phyloP scores from a whole-genome alignment of 257 asterid genomes.

The Echium plantagineum region DNA sequence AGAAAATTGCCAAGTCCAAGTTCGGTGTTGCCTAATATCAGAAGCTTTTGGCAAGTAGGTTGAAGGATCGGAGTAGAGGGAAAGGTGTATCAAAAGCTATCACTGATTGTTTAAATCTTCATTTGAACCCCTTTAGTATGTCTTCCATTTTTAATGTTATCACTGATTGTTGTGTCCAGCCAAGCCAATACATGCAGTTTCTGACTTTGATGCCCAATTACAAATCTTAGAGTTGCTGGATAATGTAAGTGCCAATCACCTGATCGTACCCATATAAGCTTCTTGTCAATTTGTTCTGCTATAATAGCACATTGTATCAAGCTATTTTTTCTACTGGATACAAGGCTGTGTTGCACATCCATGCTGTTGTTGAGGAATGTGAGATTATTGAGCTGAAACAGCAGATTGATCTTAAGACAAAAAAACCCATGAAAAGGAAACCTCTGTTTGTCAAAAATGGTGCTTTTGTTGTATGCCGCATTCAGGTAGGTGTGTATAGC shows the following conservation, averaged over 20 bases:
- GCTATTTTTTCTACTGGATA: constrained; percentile 97
- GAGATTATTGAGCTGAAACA: constrained; percentile 71
- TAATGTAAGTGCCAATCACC: constrained; percentile 37
- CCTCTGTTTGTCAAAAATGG: constrained; percentile 84
- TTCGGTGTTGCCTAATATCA: constrained; percentile 65
- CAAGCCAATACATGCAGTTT: constrained; percentile 55
- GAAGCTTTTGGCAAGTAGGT: constrained; percentile 53
- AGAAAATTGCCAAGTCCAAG: constrained; percentile 67
- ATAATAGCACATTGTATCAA: constrained; percentile 21
- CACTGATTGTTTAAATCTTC: background rate
- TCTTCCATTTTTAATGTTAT: background rate
- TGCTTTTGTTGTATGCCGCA: constrained; percentile 62
- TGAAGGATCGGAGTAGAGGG: constrained; percentile 78
- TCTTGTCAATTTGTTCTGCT: background rate
- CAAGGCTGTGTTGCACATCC: constrained; percentile 93
- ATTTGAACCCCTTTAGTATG: too few species aligned
- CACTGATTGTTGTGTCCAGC: constrained; percentile 35
- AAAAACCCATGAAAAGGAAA: constrained; percentile 64
- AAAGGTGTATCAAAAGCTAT: constrained; percentile 65
- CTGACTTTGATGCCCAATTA: constrained; percentile 77
- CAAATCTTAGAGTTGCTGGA: constrained; percentile 90
- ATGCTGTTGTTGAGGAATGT: constrained; percentile 84
- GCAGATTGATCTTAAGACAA: constrained; percentile 80
- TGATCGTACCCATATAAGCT: background rate
- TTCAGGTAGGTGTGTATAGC: constrained; percentile 45